Conservation (phyloP, 352 stramenopile genomes). For the Phytophthora fragariae region DNA sequence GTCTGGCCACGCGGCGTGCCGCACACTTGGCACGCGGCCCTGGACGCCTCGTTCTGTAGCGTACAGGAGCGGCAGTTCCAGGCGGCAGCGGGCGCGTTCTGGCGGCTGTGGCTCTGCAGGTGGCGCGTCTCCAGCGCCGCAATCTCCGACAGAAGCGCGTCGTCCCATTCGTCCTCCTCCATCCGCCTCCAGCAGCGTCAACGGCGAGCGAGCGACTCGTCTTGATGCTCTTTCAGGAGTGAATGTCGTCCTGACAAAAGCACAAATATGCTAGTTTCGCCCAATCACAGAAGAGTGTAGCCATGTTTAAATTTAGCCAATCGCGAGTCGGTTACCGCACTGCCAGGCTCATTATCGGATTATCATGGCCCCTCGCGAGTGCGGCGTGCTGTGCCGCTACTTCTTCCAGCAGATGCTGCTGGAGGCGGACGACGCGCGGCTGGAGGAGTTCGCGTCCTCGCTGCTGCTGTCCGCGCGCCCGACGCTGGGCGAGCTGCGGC, state of each 20-base stretch:
- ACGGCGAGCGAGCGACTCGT: no score
- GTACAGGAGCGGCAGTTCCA: slow-evolving; percentile 45
- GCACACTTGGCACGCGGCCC: slow-evolving; percentile 59
- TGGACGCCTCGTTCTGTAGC: slow-evolving; percentile 53
- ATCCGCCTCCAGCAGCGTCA: neutral
- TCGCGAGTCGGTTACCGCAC: no score
- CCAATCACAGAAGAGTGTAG: no score
- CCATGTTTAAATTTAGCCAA: no score
- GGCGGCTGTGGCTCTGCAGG: slow-evolving; percentile 24
- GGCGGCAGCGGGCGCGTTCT: neutral
- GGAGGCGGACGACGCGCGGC: slow-evolving; percentile 46
- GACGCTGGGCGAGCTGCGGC: slow-evolving; percentile 67
- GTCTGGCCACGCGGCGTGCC: slow-evolving; percentile 51
- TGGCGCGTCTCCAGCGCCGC: slow-evolving; percentile 65
- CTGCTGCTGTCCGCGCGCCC: slow-evolving; percentile 71
- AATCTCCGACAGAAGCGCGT: slow-evolving; percentile 78
- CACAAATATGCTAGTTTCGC: no score
- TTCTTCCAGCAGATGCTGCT: slow-evolving; percentile 84
- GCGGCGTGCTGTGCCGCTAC: slow-evolving; percentile 80
- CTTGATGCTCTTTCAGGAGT: no score
- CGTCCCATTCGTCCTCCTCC: slow-evolving; percentile 86
- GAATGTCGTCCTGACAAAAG: no score
- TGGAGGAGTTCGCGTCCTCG: slow-evolving; percentile 65
- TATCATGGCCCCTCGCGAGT: slow-evolving; percentile 11
- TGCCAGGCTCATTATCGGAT: no score